Evolutionary conservation across 495 filamentous ascomycete species (phyloP).

Genomic region (Neurospora sp.): DNA sequence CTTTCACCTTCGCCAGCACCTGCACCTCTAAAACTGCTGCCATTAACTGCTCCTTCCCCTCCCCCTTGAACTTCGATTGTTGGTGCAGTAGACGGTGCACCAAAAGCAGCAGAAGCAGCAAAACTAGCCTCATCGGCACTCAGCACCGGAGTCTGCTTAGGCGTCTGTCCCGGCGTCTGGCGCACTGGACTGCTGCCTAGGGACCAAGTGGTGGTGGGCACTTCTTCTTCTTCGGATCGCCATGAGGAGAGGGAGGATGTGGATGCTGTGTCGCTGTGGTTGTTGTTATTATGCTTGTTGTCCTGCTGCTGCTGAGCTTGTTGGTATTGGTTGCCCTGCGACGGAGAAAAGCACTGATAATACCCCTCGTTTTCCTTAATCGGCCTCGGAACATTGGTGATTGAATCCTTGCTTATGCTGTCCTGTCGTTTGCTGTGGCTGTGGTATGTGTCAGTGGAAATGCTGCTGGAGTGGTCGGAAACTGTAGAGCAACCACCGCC

Average conservation of each 20-base stretch:
- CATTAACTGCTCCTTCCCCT: background rate
- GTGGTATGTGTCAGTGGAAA: background rate
- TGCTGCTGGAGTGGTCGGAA: background rate
- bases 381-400: constrained; percentile 40
- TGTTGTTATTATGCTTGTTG: constrained; percentile 4
- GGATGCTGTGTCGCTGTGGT: constrained; percentile 5
- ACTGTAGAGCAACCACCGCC: background rate
- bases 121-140: constrained; percentile 1
- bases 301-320: constrained; percentile 10
- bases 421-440: constrained; percentile 4
- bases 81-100: background rate
- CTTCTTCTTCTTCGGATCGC: constrained; percentile 26
- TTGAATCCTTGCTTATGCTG: constrained; percentile 26
- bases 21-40: background rate
- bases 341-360: constrained; percentile 39
- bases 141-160: constrained; percentile 17
- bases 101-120: constrained; percentile 1
- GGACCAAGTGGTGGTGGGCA: constrained; percentile 33
- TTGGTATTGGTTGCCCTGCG: constrained; percentile 10
- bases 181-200: constrained; percentile 31
- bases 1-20: background rate
- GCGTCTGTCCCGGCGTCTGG: constrained; percentile 15
- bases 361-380: constrained; percentile 39
- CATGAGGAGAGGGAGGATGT: background rate
- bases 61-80: background rate